Evolutionary conservation across 2,329 filamentous ascomycete genomes (phyloP).

Genomic region (Colletotrichum caudatum): DNA sequence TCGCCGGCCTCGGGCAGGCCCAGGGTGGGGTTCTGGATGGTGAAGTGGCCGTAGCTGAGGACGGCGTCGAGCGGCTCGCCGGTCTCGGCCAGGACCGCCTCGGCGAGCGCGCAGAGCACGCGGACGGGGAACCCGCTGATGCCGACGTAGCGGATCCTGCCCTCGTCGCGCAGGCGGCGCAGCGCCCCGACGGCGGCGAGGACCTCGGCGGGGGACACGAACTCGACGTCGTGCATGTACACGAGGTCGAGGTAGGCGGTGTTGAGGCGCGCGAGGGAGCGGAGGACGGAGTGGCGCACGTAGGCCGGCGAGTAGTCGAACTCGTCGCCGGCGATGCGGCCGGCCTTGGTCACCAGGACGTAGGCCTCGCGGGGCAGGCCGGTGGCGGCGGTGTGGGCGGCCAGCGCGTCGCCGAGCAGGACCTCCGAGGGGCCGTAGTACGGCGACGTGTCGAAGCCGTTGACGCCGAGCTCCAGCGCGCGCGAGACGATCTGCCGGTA

Average conservation of each 20-base stretch:
- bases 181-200: slow-evolving; percentile 77
- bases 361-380: slow-evolving; percentile 24
- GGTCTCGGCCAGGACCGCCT: slow-evolving; percentile 29
- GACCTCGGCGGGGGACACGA: slow-evolving; percentile 75
- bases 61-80: slow-evolving; percentile 33
- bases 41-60: slow-evolving; percentile 38
- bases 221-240: slow-evolving; percentile 86
- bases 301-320: slow-evolving; percentile 39
- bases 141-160: slow-evolving; percentile 82
- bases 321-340: slow-evolving; percentile 34
- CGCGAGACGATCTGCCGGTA: slow-evolving; percentile 37
- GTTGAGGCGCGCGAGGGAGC: slow-evolving; percentile 73
- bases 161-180: slow-evolving; percentile 79
- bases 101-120: slow-evolving; percentile 79
- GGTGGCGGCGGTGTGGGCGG: slow-evolving; percentile 71
- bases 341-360: slow-evolving; percentile 48
- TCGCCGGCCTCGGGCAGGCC: slow-evolving; percentile 86
- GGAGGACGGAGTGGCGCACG: slow-evolving; percentile 68
- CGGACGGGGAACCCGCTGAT: slow-evolving; percentile 91
- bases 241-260: slow-evolving; percentile 81
- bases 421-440: slow-evolving; percentile 40
- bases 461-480: slow-evolving; percentile 36
- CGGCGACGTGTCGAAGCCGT: slow-evolving; percentile 39
- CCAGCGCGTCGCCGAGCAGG: slow-evolving; percentile 45
- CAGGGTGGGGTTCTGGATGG: slow-evolving; percentile 35